phyloP scores from a whole-genome alignment of 2,329 filamentous ascomycete species.

The Zarea fungicola region DNA sequence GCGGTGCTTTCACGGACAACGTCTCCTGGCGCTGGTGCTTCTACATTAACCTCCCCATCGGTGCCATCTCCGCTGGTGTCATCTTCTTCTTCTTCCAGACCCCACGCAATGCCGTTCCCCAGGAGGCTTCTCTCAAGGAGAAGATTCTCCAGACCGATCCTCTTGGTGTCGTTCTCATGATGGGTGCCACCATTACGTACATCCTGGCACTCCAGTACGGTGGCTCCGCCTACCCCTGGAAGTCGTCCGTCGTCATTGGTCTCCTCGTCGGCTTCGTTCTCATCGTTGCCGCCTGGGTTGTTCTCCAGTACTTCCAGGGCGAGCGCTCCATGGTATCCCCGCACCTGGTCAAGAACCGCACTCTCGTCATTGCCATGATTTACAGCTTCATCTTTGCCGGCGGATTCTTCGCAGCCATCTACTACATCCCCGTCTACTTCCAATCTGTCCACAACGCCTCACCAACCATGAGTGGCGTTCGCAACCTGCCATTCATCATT shows the following conservation, averaged over 20 bases:
- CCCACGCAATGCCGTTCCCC: constrained; percentile 29
- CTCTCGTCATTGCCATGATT: constrained; percentile 26
- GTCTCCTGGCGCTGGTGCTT: constrained; percentile 26
- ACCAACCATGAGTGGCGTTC: constrained; percentile 32
- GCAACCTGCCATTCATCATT: constrained; percentile 35
- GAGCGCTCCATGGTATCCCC: constrained; percentile 35
- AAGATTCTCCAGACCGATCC: constrained; percentile 40
- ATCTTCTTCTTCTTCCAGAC: constrained; percentile 33
- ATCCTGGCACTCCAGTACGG: constrained; percentile 40
- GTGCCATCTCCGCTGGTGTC: constrained; percentile 22
- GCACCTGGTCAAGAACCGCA: constrained; percentile 29
- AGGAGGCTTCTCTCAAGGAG: constrained; percentile 27
- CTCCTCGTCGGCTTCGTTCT: constrained; percentile 29
- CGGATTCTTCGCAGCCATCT: constrained; percentile 32
- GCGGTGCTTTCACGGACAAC: constrained; percentile 23
- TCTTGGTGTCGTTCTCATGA: constrained; percentile 34
- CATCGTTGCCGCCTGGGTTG: constrained; percentile 26
- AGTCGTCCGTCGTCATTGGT: constrained; percentile 29
- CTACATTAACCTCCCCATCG: constrained; percentile 29
- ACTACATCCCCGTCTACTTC: constrained; percentile 37
- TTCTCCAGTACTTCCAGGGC: constrained; percentile 32
- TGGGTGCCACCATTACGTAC: constrained; percentile 34
- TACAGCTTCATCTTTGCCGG: constrained; percentile 35
- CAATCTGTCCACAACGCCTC: constrained; percentile 29
- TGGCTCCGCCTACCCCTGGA: constrained; percentile 35